Base-by-base conservation (phyloP, 371 early-diverging fungal species). In the Mortierella sp. region DNA sequence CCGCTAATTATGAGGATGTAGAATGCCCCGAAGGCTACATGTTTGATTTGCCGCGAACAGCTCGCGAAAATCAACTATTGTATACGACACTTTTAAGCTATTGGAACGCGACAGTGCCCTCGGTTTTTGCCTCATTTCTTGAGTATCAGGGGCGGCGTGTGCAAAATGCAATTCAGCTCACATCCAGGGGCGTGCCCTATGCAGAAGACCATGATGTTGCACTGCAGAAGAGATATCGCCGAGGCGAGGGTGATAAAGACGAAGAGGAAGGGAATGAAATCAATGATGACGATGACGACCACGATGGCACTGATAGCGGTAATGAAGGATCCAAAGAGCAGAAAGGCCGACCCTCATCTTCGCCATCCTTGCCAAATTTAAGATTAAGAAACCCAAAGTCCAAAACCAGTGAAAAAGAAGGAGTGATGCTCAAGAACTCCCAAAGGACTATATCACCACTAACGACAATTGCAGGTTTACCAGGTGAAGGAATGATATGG, bases 1-100 rank as follows among this genome's bases (percentile, higher is more conserved):
- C 81, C 14, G 61, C 47, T 16, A 81, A 81, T 60, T 81, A 81
- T 60, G 52, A 73, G 40, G 81, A 81, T 60, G 75, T 75, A n/a
- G 39, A 60, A 40, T 81, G 81, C 45, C 81, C 81, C 0, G 66
- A 57, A 0, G 76, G 73, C 2, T 81, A 75, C 54, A 35, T 24
- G 14, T 81, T 81, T 60, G 81, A 81, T 59, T 76, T 81, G 2
- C 81, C 81, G 10, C 52, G 81, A 32, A 81, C 81, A 55, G 69
- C 67, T 5, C 68, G 64, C 5, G 81, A 81, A 63, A 81, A 81
- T 47, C 72, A 72, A 18, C 11, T 51, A 3, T 30, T 81, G 14
- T 70, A 72, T 26, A 28, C 49, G 30, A 32, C 76, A 1, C 24
- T 81, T 5, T 51, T 65, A 39, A 40, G 43, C 0, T 69, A 45